Base-by-base conservation (phyloP, 805 yeast genomes). In the Saturnispora silvae region DNA sequence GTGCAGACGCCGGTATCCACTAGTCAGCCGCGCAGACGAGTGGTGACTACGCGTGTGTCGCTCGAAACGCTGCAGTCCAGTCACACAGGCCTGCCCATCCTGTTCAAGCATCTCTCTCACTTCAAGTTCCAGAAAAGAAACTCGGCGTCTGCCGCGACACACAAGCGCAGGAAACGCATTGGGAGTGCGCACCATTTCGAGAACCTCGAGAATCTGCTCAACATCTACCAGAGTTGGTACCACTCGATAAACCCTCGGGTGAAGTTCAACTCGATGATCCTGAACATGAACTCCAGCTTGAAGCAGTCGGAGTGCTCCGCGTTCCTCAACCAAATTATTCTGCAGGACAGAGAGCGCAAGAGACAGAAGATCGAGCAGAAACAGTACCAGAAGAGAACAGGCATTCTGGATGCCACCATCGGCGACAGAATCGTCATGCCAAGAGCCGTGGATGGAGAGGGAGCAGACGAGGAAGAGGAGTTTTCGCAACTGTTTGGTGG, bases 171-270 rank as follows among this genome's bases (percentile, higher is more conserved):
- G 25, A 23, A 23, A 23, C 25, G 25, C 40, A 52, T 46, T 35
- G 49, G 45, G 5, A 37, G 67, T 55, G 40, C 71, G 13, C 61
- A 66, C 42, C 77, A 73, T 47, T 60, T 59, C 38, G 60, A 67
- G 24, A 76, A 75, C 52, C 52, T 75, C 37, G 54, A 65, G 8
- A 57, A 64, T 24, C 52, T 81, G 5, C 53, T 80, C 6, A 65
- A 66, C 22, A 63, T 69, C 26, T 81, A 79, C 53, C 85, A 80
- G 55, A 48, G 76, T 24, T 81, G 89, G 87, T 85, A 80, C 1
- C 89, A 81, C 53, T 63, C 68, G 17, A 48, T 85, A 27, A 84
- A 70, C 51, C 94, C 96, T 4, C 81, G 80, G 59, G 84, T 92
- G 13, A 77, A 72, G 44, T 82, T 86, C 45, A 63, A 64, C 33